Conservation (phyloP, 177 flowering plant species). For the Vitis hybrid region DNA sequence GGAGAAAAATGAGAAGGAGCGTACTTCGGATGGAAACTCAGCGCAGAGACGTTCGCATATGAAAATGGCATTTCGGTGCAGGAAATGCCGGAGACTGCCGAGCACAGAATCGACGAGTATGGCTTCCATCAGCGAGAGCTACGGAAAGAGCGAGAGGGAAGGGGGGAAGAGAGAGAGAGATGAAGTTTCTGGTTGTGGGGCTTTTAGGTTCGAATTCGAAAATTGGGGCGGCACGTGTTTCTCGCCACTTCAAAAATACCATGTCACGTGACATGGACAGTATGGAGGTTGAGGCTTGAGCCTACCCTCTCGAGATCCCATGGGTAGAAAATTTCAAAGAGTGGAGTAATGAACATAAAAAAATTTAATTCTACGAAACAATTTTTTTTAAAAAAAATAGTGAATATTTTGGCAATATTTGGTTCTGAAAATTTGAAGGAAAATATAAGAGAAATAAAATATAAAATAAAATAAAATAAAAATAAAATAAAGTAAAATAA, state of each 20-base stretch:
- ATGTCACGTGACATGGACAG: constrained; percentile 15
- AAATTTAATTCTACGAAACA: too few species aligned
- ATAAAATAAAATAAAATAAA: too few species aligned
- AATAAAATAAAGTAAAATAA: too few species aligned
- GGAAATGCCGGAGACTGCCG: constrained; percentile 73
- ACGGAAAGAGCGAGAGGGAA: not conserved
- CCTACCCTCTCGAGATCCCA: too few species aligned
- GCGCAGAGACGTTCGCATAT: constrained; percentile 95
- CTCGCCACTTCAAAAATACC: constrained; percentile 3
- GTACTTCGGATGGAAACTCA: constrained; percentile 93
- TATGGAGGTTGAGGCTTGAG: too few species aligned
- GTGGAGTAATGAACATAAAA: too few species aligned
- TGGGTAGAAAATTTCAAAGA: too few species aligned
- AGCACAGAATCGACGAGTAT: constrained; percentile 75
- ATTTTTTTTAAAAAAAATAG: too few species aligned
- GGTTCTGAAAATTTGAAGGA: too few species aligned
- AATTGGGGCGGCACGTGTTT: constrained; percentile 21
- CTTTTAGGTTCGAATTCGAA: constrained; percentile 10
- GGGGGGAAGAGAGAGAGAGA: constrained; percentile 4
- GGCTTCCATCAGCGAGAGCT: constrained; percentile 58
- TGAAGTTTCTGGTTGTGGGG: constrained; percentile 7
- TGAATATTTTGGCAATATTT: too few species aligned
- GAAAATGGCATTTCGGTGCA: constrained; percentile 87
- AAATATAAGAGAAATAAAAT: too few species aligned
- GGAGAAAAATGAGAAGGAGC: not conserved